Evolutionary conservation across 805 yeast species (phyloP).

Genomic region (Ogataea henricii): DNA sequence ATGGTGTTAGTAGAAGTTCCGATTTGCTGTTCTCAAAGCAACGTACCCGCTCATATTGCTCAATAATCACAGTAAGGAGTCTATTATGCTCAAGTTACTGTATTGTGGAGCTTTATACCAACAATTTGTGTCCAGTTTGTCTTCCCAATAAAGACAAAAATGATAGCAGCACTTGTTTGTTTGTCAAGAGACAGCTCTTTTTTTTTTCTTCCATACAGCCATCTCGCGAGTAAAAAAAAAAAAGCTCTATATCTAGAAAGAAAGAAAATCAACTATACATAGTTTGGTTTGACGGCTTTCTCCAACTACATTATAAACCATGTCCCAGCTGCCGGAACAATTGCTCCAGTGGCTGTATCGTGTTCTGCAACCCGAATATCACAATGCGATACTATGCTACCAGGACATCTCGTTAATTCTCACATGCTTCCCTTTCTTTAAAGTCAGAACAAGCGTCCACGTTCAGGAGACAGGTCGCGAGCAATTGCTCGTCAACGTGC

Average conservation of each 20-base stretch:
- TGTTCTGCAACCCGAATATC: conserved; percentile 61
- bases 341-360: conserved; percentile 60
- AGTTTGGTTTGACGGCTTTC: no score
- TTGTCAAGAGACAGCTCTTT: not conserved
- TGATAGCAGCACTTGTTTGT: not conserved
- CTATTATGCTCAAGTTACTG: not conserved
- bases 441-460: conserved; percentile 69
- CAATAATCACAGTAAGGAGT: conserved; percentile 3
- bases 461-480: conserved; percentile 60
- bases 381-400: conserved; percentile 57
- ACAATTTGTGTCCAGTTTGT: not conserved
- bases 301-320: not conserved
- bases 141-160: not conserved
- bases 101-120: not conserved
- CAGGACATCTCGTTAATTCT: conserved; percentile 61
- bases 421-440: conserved; percentile 51
- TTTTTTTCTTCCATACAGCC: conserved; percentile 7
- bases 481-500: conserved; percentile 60
- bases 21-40: not conserved
- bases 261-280: not conserved
- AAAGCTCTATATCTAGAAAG: not conserved
- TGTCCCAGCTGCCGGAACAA: conserved; percentile 36
- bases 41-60: conserved; percentile 49
- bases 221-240: conserved; percentile 3
- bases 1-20: not conserved